phyloP scores from a whole-genome alignment of 2,329 filamentous ascomycete genomes.

The Colletotrichum sojae region DNA sequence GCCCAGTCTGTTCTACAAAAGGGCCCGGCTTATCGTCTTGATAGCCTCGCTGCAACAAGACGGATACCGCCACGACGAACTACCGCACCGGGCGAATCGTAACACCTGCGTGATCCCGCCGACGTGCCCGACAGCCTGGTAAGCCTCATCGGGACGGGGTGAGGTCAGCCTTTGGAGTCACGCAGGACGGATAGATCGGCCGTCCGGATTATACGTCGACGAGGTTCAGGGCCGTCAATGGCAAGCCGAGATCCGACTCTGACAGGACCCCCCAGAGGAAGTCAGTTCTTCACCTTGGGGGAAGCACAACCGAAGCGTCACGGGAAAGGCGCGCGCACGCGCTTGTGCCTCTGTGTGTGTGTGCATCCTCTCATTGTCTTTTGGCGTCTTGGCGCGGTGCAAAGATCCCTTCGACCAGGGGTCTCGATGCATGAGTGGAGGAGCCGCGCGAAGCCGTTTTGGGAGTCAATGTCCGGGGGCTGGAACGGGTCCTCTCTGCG shows the following conservation, averaged over 20 bases:
- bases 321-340: not conserved
- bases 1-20: too few species aligned
- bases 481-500: slow-evolving; percentile 8
- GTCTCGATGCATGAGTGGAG: not conserved
- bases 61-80: too few species aligned
- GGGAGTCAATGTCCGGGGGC: slow-evolving; percentile 29
- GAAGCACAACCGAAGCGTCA: not conserved
- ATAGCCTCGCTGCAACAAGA: too few species aligned
- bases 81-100: too few species aligned
- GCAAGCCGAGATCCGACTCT: slow-evolving; percentile 1
- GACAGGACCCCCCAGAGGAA: not conserved
- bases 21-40: too few species aligned
- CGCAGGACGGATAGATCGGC: not conserved
- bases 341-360: too few species aligned
- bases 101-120: too few species aligned
- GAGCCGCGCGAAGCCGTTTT: slow-evolving; percentile 15
- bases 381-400: slow-evolving; percentile 8
- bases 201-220: not conserved
- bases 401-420: slow-evolving; percentile 24
- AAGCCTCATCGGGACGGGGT: not conserved
- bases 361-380: too few species aligned
- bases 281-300: too few species aligned
- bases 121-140: not conserved
- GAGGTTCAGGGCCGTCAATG: not conserved
- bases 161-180: not conserved